Percentiles rank a stretch among this genome's conserved stretches.
Evolutionary conservation across 345 rosid genomes (phyloP).

Genomic region (Arabis hirsuta): DNA sequence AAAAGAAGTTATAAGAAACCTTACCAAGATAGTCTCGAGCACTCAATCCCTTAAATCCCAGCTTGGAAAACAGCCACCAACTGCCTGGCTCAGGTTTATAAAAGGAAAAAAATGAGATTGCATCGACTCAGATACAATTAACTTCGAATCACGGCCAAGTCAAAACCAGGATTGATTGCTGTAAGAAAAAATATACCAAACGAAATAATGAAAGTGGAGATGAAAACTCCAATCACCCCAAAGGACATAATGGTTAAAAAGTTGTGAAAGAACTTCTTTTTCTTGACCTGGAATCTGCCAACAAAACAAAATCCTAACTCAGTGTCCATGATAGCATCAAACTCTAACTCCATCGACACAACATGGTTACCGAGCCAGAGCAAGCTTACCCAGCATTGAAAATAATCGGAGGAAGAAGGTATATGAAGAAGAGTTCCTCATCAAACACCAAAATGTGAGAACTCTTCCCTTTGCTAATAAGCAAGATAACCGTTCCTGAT

Average conservation of each 20-base stretch:
- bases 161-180: neutral
- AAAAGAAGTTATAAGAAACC: constrained; percentile 17
- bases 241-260: constrained; percentile 80
- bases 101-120: constrained; percentile 4
- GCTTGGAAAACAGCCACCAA: constrained; percentile 76
- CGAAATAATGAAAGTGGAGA: constrained; percentile 62
- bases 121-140: neutral
- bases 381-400: constrained; percentile 88
- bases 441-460: constrained; percentile 75
- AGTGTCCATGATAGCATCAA: neutral
- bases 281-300: constrained; percentile 90
- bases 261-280: constrained; percentile 87
- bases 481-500: constrained; percentile 64
- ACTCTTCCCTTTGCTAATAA: constrained; percentile 67
- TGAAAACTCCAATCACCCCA: constrained; percentile 80
- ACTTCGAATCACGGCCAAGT: neutral
- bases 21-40: constrained; percentile 76
- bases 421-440: constrained; percentile 87
- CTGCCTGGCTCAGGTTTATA: constrained; percentile 56
- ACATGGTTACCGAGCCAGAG: neutral
- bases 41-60: constrained; percentile 63
- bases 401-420: constrained; percentile 95
- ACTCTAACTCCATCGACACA: neutral
- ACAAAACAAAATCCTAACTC: constrained; percentile 1
- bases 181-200: constrained; percentile 51